Conservation (phyloP, 2,329 filamentous ascomycete species). For the Leptographium radiaticola region DNA sequence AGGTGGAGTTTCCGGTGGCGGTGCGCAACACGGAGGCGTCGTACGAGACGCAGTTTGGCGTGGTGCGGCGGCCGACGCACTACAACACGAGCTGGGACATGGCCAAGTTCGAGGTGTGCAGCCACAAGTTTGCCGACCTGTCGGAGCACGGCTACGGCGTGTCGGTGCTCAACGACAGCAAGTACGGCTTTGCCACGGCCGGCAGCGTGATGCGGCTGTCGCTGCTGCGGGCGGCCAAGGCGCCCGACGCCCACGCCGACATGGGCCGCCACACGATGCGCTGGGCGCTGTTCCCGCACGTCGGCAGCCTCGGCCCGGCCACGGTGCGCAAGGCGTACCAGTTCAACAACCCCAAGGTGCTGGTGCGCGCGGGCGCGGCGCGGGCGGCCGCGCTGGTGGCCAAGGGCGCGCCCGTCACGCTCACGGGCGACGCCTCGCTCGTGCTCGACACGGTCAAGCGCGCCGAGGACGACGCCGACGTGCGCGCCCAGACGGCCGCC, state of each 20-base stretch:
- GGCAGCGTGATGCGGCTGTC: constrained; percentile 57
- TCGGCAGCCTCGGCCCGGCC: constrained; percentile 37
- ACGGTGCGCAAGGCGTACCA: constrained; percentile 51
- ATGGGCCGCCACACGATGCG: constrained; percentile 54
- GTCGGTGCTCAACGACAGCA: constrained; percentile 55
- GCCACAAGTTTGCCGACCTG: constrained; percentile 61
- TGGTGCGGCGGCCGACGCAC: constrained; percentile 81
- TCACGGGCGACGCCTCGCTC: constrained; percentile 55
- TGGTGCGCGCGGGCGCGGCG: constrained; percentile 8
- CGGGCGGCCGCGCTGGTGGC: constrained; percentile 21
- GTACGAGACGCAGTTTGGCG: constrained; percentile 90
- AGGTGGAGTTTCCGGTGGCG: constrained; percentile 94
- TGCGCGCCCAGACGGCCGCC: constrained; percentile 39
- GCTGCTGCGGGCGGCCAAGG: constrained; percentile 52
- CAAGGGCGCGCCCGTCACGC: constrained; percentile 39
- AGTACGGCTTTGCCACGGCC: constrained; percentile 55
- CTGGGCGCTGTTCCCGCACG: constrained; percentile 54
- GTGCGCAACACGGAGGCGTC: constrained; percentile 82
- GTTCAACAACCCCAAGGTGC: constrained; percentile 49
- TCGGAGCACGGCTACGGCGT: constrained; percentile 58
- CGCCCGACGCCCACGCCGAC: constrained; percentile 55
- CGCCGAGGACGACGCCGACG: constrained; percentile 74
- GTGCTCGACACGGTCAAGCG: constrained; percentile 86
- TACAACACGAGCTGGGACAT: constrained; percentile 90
- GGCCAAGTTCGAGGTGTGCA: constrained; percentile 70